These are phyloP conservation scores for Podosphaera leucotricha DNA, from an alignment of 2,329 filamentous ascomycete genomes.

Conservation along the genomic window DNA sequence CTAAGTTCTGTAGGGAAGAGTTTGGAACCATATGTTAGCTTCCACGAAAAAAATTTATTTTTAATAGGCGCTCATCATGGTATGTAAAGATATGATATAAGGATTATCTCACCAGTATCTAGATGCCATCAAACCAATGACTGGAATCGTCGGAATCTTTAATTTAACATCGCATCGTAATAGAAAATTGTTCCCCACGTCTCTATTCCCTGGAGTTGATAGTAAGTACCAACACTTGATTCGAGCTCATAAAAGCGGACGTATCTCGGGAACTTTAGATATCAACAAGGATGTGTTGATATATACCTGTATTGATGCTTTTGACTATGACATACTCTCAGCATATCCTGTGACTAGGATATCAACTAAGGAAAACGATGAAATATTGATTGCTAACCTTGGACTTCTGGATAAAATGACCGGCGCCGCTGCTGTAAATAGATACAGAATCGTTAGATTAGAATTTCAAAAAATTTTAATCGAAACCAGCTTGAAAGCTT, in stretches of 20 bases:
- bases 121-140: slow-evolving; percentile 36
- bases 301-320: slow-evolving; percentile 33
- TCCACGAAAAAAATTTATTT: slow-evolving; percentile 48
- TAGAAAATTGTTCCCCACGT: slow-evolving; percentile 45
- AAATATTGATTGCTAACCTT: slow-evolving; percentile 39
- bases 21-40: slow-evolving; percentile 50
- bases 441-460: slow-evolving; percentile 31
- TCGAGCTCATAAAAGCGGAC: slow-evolving; percentile 44
- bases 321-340: slow-evolving; percentile 62
- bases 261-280: slow-evolving; percentile 29
- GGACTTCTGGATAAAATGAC: slow-evolving; percentile 79
- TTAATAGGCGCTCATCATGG: slow-evolving; percentile 64
- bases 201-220: slow-evolving; percentile 48
- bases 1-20: slow-evolving; percentile 53
- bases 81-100: slow-evolving; percentile 7
- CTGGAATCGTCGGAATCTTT: slow-evolving; percentile 61
- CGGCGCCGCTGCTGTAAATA: slow-evolving; percentile 53
- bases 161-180: slow-evolving; percentile 44
- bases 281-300: slow-evolving; percentile 28
- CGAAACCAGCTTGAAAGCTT: slow-evolving; percentile 50
- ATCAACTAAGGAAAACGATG: slow-evolving; percentile 15
- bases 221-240: slow-evolving; percentile 40
- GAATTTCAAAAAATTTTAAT: slow-evolving; percentile 39
- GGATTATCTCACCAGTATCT: slow-evolving; percentile 14
- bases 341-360: slow-evolving; percentile 44